Evolutionary conservation across 176 grass and related monocot genomes (phyloP).

Genomic region (Raddia guianensis): DNA sequence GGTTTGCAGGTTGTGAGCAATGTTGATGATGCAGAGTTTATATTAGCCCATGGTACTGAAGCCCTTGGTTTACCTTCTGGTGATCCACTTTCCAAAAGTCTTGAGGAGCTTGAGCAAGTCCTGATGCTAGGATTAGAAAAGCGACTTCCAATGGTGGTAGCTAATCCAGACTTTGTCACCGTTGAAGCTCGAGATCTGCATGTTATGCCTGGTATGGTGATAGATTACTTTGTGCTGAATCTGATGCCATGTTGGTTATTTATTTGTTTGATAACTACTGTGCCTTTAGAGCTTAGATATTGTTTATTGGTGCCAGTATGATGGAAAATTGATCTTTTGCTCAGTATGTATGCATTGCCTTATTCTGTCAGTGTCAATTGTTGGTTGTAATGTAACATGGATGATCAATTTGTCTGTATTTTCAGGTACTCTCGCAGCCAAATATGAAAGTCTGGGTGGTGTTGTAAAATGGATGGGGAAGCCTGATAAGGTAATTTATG

Average conservation of each 20-base stretch:
- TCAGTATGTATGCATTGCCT: neutral
- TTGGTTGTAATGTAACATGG: conserved; percentile 8
- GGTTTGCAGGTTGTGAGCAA: conserved; percentile 77
- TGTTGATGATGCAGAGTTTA: conserved; percentile 83
- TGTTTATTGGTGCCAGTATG: conserved; percentile 15
- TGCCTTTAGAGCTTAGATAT: neutral
- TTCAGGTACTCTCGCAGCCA: conserved; percentile 83
- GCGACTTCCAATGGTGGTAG: conserved; percentile 86
- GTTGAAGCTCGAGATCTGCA: conserved; percentile 81
- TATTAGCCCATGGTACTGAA: conserved; percentile 92
- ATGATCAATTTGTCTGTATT: conserved; percentile 17
- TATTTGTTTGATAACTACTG: neutral
- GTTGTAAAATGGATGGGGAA: conserved; percentile 98
- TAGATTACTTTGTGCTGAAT: conserved; percentile 10
- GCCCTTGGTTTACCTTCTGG: conserved; percentile 79
- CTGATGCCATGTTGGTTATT: neutral
- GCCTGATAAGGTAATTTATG: conserved; percentile 75
- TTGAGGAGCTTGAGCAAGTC: conserved; percentile 71
- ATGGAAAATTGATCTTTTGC: neutral
- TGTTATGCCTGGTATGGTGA: conserved; percentile 82
- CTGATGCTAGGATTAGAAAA: conserved; percentile 64
- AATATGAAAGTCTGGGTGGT: conserved; percentile 86
- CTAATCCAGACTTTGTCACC: conserved; percentile 98
- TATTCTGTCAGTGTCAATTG: neutral
- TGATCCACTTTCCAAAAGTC: conserved; percentile 59